Percentiles rank a stretch among this genome's conserved stretches.
Conservation (phyloP, 192 early-diverging fungal species). For the Martensiomyces pterosporus region DNA sequence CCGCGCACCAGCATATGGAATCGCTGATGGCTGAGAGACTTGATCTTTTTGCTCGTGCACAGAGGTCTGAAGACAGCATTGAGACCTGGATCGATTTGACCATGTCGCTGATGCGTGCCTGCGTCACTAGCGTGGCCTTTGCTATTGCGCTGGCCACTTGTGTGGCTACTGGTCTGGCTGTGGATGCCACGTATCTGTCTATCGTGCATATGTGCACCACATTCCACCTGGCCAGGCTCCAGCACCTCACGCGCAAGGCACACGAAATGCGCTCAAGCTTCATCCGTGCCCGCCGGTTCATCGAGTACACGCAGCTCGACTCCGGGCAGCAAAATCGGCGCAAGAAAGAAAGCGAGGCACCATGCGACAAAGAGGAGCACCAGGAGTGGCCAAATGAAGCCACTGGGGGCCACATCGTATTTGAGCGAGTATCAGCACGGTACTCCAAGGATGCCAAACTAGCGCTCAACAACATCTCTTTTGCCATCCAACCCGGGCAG, state of each 20-base stretch:
- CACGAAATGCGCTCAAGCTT: conserved; percentile 18
- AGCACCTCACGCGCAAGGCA: conserved; percentile 35
- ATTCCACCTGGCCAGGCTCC: conserved; percentile 27
- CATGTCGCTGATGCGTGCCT: conserved; percentile 32
- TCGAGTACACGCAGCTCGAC: conserved; percentile 2
- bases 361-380: too few relatives aligned
- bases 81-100: conserved; percentile 45
- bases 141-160: conserved; percentile 17
- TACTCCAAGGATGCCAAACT: conserved; percentile 51
- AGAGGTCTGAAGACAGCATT: conserved; percentile 19
- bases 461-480: conserved; percentile 58
- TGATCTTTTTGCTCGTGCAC: background rate
- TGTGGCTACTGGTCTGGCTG: background rate
- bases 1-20: background rate
- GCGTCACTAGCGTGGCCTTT: conserved; percentile 11
- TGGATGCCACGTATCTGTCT: conserved; percentile 4
- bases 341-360: too few relatives aligned
- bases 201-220: conserved; percentile 20
- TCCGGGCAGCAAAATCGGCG: background rate
- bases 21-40: conserved; percentile 4
- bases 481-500: conserved; percentile 58
- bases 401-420: conserved; percentile 49
- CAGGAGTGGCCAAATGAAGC: too few relatives aligned
- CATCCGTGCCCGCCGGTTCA: conserved; percentile 7
- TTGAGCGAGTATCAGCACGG: conserved; percentile 53